Evolutionary conservation across 2,329 filamentous ascomycete species (phyloP), one percentile per base, ranked within the genome.

Genomic region (Ambrosiella beaveri): DNA sequence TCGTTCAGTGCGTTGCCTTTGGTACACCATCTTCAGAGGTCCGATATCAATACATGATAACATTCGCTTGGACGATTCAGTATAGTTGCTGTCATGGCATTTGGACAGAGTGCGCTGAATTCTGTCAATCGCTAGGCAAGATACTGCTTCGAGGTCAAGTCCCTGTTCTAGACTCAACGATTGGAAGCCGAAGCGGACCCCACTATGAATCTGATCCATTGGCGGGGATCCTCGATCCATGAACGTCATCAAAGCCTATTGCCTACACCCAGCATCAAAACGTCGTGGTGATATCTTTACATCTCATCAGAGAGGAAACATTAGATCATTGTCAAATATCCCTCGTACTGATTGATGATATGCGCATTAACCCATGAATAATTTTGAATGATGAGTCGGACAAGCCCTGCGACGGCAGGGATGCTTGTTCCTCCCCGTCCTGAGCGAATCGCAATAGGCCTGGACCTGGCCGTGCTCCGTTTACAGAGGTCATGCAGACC

Each of bases 361-460:
- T 40, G 36, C 38, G n/a, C 36, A 54, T 54, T 36, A 15, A 37
- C 27, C 51, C 51, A 9, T 54, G 19, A 15, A 51, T 51, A 2
- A 51, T 17, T 11, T 51, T 51, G 8, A 27, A 27, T 51, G 17
- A 19, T 35, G 8, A 36, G 47, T 36, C 35, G 47, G 47, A 51
- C 12, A 51, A 39, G 36, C 38, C 38, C 38, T 58, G 50, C 15
- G 27, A 27, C 27, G 44, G 38, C 11, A 51, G 47, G 47, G 47
- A 36, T 19, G 35, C 17, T 35, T 51, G 12, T 51, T 59, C 52
- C 53, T 54, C 59, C 51, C 55, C 59, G 44, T 55, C 59, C 17
- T 57, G 36, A 36, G 38, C 36, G 40, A 36, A 56, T 19, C 36
- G 39, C 53, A 58, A 55, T 45, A 56, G 56, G 59, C 56, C 59